phyloP scores from a whole-genome alignment of 495 filamentous ascomycete genomes.

The Penicillium roqueforti region DNA sequence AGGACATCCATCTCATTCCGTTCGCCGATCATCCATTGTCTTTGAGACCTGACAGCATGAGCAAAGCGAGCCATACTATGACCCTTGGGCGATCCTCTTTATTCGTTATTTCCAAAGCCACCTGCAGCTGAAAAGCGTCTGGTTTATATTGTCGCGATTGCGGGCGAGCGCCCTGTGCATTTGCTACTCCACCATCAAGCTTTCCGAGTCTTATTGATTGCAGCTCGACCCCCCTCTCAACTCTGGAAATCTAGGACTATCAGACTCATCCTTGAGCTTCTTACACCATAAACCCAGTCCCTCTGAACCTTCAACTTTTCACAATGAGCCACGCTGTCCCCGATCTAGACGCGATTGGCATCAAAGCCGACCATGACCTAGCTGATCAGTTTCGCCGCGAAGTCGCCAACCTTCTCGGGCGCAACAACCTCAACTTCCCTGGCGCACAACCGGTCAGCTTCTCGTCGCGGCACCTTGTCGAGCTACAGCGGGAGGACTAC shows the following conservation, averaged over 20 bases:
- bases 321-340: slow-evolving; percentile 46
- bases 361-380: slow-evolving; percentile 56
- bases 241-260: background rate
- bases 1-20: slow-evolving; percentile 1
- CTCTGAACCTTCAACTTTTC: background rate
- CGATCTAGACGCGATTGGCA: slow-evolving; percentile 50
- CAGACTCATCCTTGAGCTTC: background rate
- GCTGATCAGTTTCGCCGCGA: slow-evolving; percentile 60
- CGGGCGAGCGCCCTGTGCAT: slow-evolving; percentile 7
- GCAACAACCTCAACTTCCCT: slow-evolving; percentile 66
- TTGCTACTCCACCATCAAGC: slow-evolving; percentile 1
- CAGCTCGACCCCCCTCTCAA: background rate
- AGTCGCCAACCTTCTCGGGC: slow-evolving; percentile 71
- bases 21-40: slow-evolving; percentile 12
- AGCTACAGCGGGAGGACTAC: slow-evolving; percentile 78
- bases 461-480: slow-evolving; percentile 66
- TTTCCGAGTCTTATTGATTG: slow-evolving; percentile 4
- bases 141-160: slow-evolving; percentile 1
- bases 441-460: slow-evolving; percentile 96
- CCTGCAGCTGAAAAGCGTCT: background rate
- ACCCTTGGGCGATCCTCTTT: slow-evolving; percentile 3
- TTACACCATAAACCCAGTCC: background rate
- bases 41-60: slow-evolving; percentile 12
- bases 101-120: background rate
- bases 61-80: background rate